A percentile compares a stretch with the other conserved stretches of the same genome.
These are phyloP conservation scores for Dipteronia sinensis DNA, from an alignment of 345 rosid species.

Conservation along the genomic window DNA sequence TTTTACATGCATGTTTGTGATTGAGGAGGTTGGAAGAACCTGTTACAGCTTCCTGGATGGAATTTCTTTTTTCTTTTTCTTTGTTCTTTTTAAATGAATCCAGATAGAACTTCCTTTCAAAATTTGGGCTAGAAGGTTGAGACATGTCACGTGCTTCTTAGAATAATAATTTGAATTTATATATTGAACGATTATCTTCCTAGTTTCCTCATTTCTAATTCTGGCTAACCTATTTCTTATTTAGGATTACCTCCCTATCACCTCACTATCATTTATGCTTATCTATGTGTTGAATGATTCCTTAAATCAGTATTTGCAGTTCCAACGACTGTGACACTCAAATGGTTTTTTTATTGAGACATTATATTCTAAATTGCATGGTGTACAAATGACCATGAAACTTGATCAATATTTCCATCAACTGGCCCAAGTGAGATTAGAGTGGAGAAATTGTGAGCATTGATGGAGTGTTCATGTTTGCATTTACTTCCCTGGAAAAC, in stretches of 20 bases:
- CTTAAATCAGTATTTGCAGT: not conserved
- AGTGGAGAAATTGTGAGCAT: not conserved
- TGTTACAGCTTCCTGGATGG: not conserved
- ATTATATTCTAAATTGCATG: not conserved
- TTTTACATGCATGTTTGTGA: not conserved
- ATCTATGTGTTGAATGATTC: not conserved
- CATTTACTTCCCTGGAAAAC: not conserved
- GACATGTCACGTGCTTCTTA: not conserved
- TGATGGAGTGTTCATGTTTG: not conserved
- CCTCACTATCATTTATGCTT: not conserved
- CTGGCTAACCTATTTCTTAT: no score
- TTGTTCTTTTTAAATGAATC: not conserved
- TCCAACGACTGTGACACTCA: not conserved
- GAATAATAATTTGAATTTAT: no score
- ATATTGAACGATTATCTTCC: no score
- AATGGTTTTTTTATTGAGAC: not conserved
- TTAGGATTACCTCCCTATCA: not conserved
- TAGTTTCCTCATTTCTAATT: no score
- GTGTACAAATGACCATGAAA: slow-evolving; percentile 1
- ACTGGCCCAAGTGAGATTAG: not conserved
- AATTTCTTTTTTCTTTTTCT: not conserved
- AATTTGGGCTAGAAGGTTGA: not conserved
- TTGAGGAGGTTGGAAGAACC: not conserved
- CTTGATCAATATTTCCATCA: slow-evolving; percentile 5
- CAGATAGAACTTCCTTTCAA: not conserved